Conservation (phyloP, 768 basidiomycete species). For the Lyophyllum shimeji region DNA sequence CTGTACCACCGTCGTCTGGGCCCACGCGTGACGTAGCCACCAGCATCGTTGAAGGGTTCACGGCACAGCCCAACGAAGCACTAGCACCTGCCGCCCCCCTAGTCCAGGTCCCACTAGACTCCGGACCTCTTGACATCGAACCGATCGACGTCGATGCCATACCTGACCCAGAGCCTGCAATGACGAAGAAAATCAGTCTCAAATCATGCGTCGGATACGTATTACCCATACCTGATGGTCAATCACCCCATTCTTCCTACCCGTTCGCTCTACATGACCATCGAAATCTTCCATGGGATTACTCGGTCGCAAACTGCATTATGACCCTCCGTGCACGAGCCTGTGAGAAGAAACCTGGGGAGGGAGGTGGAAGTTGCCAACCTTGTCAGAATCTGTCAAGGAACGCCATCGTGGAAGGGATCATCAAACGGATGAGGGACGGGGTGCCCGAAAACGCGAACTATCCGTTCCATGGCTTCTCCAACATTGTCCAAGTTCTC, state of each 20-base stretch:
- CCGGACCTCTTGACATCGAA: not conserved
- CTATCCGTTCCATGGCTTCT: slow-evolving; percentile 5
- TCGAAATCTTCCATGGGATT: slow-evolving; percentile 16
- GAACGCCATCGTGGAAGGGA: slow-evolving; percentile 6
- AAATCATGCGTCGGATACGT: not conserved
- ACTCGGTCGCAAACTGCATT: not conserved
- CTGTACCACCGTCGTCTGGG: not conserved
- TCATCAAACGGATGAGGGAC: slow-evolving; percentile 5
- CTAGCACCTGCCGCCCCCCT: not conserved
- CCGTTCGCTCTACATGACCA: slow-evolving; percentile 21
- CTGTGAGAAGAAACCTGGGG: not conserved
- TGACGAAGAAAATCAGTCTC: not conserved
- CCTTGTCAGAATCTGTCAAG: not conserved
- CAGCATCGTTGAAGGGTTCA: too few relatives aligned
- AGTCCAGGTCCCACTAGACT: not conserved
- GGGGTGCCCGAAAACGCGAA: slow-evolving; percentile 12
- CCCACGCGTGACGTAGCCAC: too few relatives aligned
- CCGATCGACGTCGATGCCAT: not conserved
- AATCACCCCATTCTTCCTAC: slow-evolving; percentile 14
- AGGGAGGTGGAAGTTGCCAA: not conserved
- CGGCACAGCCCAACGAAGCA: not conserved
- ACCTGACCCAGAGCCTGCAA: not conserved
- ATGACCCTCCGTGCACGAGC: not conserved
- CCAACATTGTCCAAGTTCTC: slow-evolving; percentile 5
- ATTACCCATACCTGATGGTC: not conserved